Percentiles rank a stretch among this genome's conserved stretches.
Conservation (phyloP, 2,329 filamentous ascomycete genomes). For the Ophiognomonia clavigignenti-juglandacearum region DNA sequence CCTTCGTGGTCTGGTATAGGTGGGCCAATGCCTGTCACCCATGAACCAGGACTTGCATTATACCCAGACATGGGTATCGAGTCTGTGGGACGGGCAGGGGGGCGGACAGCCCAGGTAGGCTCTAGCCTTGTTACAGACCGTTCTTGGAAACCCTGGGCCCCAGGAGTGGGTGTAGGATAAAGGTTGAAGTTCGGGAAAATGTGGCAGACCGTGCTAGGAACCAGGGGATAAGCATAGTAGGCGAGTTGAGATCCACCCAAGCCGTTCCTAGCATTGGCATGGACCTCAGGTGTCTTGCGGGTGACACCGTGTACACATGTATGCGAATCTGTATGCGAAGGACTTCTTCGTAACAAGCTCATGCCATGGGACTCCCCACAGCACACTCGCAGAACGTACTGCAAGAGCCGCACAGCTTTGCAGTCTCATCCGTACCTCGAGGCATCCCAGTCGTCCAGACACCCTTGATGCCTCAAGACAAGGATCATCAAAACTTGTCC, state of each 20-base stretch:
- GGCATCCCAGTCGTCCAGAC: too few relatives aligned
- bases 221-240: slow-evolving; percentile 9
- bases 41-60: slow-evolving; percentile 21
- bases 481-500: slow-evolving; percentile 3
- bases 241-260: slow-evolving; percentile 11
- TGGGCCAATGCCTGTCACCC: slow-evolving; percentile 19
- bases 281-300: slow-evolving; percentile 11
- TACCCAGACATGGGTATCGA: slow-evolving; percentile 28
- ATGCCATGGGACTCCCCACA: too few relatives aligned
- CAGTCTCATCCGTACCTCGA: too few relatives aligned
- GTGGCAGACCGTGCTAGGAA: slow-evolving; percentile 11
- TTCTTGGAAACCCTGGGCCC: slow-evolving; percentile 13
- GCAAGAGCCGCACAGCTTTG: slow-evolving; percentile 12
- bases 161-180: slow-evolving; percentile 6
- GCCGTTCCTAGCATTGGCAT: slow-evolving; percentile 10
- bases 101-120: slow-evolving; percentile 26
- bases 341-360: not conserved
- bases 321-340: not conserved
- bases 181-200: slow-evolving; percentile 11
- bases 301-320: not conserved
- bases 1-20: not conserved
- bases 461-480: slow-evolving; percentile 8
- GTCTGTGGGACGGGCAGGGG: slow-evolving; percentile 28
- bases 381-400: slow-evolving; percentile 9
- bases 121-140: slow-evolving; percentile 38